These are phyloP conservation scores for Marasmius fiardii DNA, from an alignment of 1,284 basidiomycete genomes.

Conservation along the genomic window DNA sequence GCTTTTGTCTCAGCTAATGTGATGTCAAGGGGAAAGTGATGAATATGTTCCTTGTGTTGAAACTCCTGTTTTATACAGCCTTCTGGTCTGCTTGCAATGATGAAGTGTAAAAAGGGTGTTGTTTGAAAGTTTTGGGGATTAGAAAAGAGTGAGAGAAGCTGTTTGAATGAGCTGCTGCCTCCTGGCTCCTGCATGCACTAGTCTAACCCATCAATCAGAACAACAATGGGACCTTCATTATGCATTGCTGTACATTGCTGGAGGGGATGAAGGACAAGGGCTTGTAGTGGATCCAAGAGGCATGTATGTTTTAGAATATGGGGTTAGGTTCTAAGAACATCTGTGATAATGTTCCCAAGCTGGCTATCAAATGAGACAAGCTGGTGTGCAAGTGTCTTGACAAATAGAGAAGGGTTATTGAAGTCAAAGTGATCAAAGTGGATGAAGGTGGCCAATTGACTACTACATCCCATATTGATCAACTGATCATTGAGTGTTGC, in stretches of 20 bases:
- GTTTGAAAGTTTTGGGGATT: too few species aligned
- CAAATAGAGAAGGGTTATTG: conserved; percentile 2
- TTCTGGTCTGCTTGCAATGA: too few species aligned
- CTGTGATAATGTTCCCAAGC: conserved; percentile 1
- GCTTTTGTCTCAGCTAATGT: too few species aligned
- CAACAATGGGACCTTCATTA: conserved; percentile 1
- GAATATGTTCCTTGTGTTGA: too few species aligned
- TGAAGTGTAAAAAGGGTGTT: too few species aligned
- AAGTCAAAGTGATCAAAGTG: conserved; percentile 6
- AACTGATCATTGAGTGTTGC: too few species aligned
- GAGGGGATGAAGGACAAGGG: conserved; percentile 5
- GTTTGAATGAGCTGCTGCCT: too few species aligned
- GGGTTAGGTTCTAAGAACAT: neutral
- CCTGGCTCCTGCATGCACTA: neutral
- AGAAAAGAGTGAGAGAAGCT: too few species aligned
- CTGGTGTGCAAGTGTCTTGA: conserved; percentile 1
- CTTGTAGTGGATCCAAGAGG: neutral
- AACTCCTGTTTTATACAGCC: too few species aligned
- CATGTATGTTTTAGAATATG: neutral
- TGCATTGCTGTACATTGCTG: neutral
- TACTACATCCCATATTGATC: too few species aligned
- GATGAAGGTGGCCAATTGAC: conserved; percentile 8
- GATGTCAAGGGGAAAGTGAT: too few species aligned
- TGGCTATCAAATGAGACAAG: conserved; percentile 4
- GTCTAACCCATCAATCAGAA: conserved; percentile 7